Conservation (phyloP, 306 rosid species). For the Citrullus mucosospermus region DNA sequence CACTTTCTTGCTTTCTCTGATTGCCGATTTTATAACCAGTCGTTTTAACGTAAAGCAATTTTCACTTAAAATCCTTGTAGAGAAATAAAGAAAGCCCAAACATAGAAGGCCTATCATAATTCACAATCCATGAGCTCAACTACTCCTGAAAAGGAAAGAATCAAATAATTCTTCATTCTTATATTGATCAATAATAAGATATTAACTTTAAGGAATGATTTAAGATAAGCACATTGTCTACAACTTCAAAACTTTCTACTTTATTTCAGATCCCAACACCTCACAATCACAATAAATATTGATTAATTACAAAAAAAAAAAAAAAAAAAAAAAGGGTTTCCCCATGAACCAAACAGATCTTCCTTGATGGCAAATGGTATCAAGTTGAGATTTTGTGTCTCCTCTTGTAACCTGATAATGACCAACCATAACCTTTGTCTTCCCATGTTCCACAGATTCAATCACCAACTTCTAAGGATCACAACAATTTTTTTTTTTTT, state of each 20-base stretch:
- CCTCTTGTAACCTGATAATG: neutral
- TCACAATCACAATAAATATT: neutral
- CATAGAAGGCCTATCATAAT: neutral
- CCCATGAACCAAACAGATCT: neutral
- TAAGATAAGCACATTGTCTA: neutral
- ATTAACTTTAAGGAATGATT: neutral
- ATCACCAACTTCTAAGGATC: slow-evolving; percentile 3
- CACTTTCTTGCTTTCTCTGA: no score
- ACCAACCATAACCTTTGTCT: slow-evolving; percentile 7
- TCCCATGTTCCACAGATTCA: slow-evolving; percentile 3
- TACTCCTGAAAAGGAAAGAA: neutral
- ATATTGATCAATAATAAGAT: neutral
- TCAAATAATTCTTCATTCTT: neutral
- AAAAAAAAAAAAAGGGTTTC: neutral
- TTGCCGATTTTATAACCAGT: no score
- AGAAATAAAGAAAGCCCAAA: no score
- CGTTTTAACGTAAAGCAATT: no score
- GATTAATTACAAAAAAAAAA: neutral
- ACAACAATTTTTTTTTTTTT: neutral
- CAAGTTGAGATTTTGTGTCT: slow-evolving; percentile 6
- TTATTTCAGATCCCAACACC: neutral
- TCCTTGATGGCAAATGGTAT: neutral
- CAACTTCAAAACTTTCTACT: neutral
- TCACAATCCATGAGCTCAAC: neutral
- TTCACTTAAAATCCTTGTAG: no score